Conservation (phyloP, 208 protist genomes). For the Spongospora subterranea region DNA sequence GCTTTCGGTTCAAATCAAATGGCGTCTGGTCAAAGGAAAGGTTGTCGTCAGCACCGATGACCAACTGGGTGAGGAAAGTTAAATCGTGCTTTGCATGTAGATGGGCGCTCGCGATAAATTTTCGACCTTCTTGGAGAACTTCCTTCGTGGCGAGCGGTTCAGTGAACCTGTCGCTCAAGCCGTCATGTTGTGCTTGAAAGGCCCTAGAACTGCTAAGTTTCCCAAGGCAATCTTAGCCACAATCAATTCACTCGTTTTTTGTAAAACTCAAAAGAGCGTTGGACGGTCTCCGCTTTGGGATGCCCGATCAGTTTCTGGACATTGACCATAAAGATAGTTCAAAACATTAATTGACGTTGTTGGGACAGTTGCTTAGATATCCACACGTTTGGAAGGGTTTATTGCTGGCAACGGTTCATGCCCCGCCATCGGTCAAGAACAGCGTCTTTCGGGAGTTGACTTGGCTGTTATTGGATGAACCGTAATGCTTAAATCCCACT, state of each 20-base stretch:
- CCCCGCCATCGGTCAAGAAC: constrained; percentile 21
- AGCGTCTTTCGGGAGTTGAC: constrained; percentile 38
- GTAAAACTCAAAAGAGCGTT: too few relatives aligned
- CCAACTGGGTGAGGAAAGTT: background rate
- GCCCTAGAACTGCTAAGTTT: background rate
- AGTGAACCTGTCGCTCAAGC: background rate
- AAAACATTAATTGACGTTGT: background rate
- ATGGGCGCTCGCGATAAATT: constrained; percentile 22
- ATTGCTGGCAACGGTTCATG: constrained; percentile 31
- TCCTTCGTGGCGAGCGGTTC: constrained; percentile 31
- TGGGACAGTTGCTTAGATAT: constrained; percentile 1
- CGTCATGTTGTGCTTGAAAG: constrained; percentile 51
- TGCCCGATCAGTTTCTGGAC: too few relatives aligned
- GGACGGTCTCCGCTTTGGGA: too few relatives aligned
- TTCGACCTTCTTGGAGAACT: background rate
- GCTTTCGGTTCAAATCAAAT: background rate
- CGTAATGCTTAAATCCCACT: background rate
- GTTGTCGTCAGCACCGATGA: background rate
- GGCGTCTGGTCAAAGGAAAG: constrained; percentile 33
- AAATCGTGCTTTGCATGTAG: too few relatives aligned
- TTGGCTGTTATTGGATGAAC: constrained; percentile 37
- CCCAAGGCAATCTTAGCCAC: background rate
- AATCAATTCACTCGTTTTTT: too few relatives aligned
- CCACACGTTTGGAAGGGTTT: constrained; percentile 13
- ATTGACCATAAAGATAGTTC: too few relatives aligned